Evolutionary conservation across 495 filamentous ascomycete species (phyloP), one percentile per base, ranked within the genome.

Genomic region (Hyaloscypha finlandica): DNA sequence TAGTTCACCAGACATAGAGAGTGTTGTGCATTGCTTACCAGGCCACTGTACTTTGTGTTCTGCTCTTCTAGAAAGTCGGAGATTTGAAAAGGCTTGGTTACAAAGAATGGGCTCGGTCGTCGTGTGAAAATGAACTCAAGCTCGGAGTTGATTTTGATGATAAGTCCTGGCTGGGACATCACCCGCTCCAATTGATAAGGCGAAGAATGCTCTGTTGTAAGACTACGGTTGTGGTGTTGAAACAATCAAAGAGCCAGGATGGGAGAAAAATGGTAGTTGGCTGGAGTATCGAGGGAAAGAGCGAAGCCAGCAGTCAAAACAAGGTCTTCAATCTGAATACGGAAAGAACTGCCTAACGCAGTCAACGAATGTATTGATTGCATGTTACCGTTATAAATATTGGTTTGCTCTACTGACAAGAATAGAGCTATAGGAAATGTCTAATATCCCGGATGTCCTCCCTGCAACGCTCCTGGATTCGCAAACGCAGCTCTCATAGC

Each of bases 391-490:
- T 19, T 19, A 48, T 4, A 48, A 48, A 19, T 48, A 48, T 48
- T 48, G 9, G 16, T 11, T 19, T 48, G 42, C 42, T 48, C 42
- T 14, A 48, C 16, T 37, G 20, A 29, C 20, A 56, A 32, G 19
- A 56, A 12, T 16, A 11, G 20, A 29, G 8, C 25, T 22, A 35
- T 9, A 19, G 19, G 25, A 56, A 57, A 30, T 29, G 65, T 6
- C 19, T 59, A 54, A 25, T 16, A 66, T 57, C 31, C 51, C 32
- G 31, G 22, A 33, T 59, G 62, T 3, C 58, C 62, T 35, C 65
- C 69, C 53, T 55, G 64, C 33, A 71, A 53, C 5, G 45, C 22
- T 22, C 37, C 59, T 16, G 45, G 14, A 55, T 63, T 68, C 9
- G 37, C 37, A 64, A 66, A 71, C 6, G 37, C 20, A 14, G 62